These are phyloP conservation scores for Byssoonygena ceratinophila DNA, from an alignment of 2,329 filamentous ascomycete species.

Conservation along the genomic window DNA sequence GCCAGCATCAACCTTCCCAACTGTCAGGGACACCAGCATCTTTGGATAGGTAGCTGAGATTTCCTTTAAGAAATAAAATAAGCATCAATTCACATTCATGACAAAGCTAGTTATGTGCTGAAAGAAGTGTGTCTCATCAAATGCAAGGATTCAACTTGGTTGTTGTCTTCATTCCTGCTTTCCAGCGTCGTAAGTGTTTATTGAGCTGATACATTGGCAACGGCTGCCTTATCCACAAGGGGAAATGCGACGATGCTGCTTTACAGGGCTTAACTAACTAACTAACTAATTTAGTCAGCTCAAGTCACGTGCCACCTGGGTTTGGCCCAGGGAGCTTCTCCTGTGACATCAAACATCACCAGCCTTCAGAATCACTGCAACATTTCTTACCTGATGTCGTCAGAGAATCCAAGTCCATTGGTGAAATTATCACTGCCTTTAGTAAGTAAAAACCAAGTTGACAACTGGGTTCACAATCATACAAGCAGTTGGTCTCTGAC, in stretches of 20 bases:
- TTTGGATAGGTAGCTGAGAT: constrained; percentile 22
- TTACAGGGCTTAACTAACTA: no score
- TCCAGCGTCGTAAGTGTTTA: not conserved
- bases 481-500: constrained; percentile 14
- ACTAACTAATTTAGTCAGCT: no score
- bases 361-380: not conserved
- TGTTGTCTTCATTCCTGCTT: not conserved
- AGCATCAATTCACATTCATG: not conserved
- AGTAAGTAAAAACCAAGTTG: constrained; percentile 29
- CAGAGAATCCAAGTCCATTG: constrained; percentile 7
- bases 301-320: no score
- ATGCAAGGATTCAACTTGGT: not conserved
- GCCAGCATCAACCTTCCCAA: constrained; percentile 98
- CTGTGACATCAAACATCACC: not conserved
- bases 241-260: not conserved
- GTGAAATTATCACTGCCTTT: constrained; percentile 56
- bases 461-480: not conserved
- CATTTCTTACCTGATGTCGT: constrained; percentile 14
- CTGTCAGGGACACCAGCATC: constrained; percentile 95
- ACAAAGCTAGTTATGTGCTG: no score
- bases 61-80: no score
- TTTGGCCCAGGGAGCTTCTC: no score
- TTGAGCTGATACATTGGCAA: not conserved
- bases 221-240: not conserved
- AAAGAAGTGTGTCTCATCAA: not conserved